Evolutionary conservation across 208 protist species (phyloP).

Genomic region (Crithidia expoeki): DNA sequence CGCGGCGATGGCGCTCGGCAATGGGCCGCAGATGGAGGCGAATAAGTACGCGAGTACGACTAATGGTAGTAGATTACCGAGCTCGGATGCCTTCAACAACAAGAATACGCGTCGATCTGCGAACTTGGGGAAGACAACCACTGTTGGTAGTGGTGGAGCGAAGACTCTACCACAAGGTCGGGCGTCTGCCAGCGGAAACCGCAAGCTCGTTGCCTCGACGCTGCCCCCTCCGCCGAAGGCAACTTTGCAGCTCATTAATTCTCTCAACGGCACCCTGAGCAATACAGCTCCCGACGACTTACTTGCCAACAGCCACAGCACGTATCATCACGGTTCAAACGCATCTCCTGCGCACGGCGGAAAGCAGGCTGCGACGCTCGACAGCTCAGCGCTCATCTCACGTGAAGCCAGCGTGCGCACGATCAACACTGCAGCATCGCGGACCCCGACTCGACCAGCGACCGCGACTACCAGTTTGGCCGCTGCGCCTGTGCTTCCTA

Average conservation of each 20-base stretch:
- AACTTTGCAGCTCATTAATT: slow-evolving; percentile 17
- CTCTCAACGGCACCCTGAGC: neutral
- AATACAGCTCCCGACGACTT: neutral
- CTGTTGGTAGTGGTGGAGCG: neutral
- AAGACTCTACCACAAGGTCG: neutral
- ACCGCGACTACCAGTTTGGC: neutral
- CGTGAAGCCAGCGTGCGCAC: too few species aligned
- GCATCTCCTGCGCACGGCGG: too few species aligned
- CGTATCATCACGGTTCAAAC: too few species aligned
- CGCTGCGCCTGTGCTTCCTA: neutral
- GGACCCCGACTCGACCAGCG: neutral
- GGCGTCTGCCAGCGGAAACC: neutral
- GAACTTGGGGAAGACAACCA: too few species aligned
- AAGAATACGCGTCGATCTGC: too few species aligned
- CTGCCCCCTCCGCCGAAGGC: slow-evolving; percentile 17
- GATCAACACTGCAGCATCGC: neutral
- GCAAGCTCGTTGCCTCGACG: neutral
- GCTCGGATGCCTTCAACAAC: too few species aligned
- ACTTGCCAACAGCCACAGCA: neutral
- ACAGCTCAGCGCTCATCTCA: too few species aligned
- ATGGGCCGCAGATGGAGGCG: slow-evolving; percentile 26
- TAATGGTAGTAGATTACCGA: too few species aligned
- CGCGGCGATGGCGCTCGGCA: slow-evolving; percentile 11
- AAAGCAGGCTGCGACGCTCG: too few species aligned
- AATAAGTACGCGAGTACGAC: too few species aligned